Conservation (phyloP, 805 yeast species). For the Saccharomycopsis schoenii region DNA sequence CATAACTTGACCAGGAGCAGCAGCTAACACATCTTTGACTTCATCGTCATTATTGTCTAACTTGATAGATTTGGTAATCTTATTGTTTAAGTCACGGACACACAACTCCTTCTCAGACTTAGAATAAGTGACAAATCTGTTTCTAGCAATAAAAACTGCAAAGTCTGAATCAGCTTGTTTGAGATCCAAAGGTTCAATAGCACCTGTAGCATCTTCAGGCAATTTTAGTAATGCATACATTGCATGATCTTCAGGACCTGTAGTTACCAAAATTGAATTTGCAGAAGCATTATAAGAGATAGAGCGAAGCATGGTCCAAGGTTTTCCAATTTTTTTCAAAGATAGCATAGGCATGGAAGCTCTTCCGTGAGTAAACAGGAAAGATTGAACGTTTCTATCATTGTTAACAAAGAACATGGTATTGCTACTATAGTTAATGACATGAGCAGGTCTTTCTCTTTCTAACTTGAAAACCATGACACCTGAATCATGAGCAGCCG, state of each 20-base stretch:
- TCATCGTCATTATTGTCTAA: slow-evolving; percentile 40
- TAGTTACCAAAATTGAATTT: slow-evolving; percentile 71
- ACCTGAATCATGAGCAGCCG: slow-evolving; percentile 95
- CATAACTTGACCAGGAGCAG: slow-evolving; percentile 77
- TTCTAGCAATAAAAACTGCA: slow-evolving; percentile 90
- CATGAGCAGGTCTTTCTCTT: slow-evolving; percentile 93
- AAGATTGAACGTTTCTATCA: slow-evolving; percentile 79
- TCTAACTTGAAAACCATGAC: slow-evolving; percentile 96
- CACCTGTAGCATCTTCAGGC: slow-evolving; percentile 72
- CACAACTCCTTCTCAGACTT: slow-evolving; percentile 58
- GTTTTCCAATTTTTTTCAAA: slow-evolving; percentile 71
- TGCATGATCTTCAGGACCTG: slow-evolving; percentile 59
- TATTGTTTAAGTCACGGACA: slow-evolving; percentile 73
- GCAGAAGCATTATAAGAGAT: slow-evolving; percentile 90
- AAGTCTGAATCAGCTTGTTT: slow-evolving; percentile 72
- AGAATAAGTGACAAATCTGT: slow-evolving; percentile 78
- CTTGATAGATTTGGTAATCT: slow-evolving; percentile 72
- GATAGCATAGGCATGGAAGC: slow-evolving; percentile 71
- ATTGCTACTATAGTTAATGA: slow-evolving; percentile 50
- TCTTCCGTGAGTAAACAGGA: slow-evolving; percentile 55
- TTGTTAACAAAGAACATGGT: slow-evolving; percentile 65
- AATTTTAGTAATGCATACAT: slow-evolving; percentile 65
- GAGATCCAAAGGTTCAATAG: slow-evolving; percentile 82
- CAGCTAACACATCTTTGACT: slow-evolving; percentile 62
- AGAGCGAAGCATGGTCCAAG: slow-evolving; percentile 79